Conservation (phyloP, 306 rosid species). For the Lablab purpureus region DNA sequence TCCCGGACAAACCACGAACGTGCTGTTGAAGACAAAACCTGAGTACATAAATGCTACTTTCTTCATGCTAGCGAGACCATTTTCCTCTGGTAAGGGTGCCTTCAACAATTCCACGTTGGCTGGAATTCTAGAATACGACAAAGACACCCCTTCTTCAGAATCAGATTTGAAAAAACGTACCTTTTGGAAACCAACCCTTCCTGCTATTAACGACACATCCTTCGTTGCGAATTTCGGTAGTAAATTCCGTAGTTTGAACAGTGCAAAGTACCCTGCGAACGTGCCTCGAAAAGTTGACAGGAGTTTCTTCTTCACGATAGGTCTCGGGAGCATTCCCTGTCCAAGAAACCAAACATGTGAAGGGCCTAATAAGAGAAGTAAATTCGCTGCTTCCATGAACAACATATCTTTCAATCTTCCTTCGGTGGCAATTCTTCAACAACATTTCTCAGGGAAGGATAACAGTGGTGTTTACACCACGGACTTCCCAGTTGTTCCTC, state of each 20-base stretch:
- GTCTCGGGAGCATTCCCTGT: neutral
- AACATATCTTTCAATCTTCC: constrained; percentile 2
- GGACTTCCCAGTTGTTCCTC: neutral
- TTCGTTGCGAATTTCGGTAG: neutral
- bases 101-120: neutral
- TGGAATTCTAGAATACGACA: neutral
- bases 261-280: neutral
- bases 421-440: neutral
- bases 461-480: neutral
- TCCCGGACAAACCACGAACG: constrained; percentile 11
- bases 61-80: neutral
- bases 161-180: neutral
- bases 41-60: neutral
- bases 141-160: neutral
- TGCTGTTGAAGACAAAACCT: neutral
- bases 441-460: neutral
- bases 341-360: constrained; percentile 3
- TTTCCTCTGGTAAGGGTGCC: neutral
- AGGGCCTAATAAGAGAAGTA: neutral
- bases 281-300: neutral
- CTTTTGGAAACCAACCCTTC: neutral
- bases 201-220: neutral
- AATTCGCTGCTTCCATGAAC: constrained; percentile 5
- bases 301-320: neutral
- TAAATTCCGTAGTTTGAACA: constrained; percentile 4